These are phyloP conservation scores for Aspergillus puulaauensis DNA, from an alignment of 2,329 filamentous ascomycete species.

Conservation along the genomic window DNA sequence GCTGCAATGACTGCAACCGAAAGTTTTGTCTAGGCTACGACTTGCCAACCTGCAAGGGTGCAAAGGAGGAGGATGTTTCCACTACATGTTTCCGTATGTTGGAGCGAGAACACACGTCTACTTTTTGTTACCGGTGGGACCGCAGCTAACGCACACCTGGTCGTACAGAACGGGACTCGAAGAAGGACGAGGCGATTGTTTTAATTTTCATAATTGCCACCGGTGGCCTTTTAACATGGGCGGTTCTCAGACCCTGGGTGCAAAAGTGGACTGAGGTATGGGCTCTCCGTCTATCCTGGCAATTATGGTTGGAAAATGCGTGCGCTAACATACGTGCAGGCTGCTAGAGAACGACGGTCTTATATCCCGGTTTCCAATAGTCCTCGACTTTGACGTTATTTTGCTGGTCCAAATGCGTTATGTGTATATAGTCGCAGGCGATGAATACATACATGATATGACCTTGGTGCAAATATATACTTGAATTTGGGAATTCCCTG, in stretches of 20 bases:
- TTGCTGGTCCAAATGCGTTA: not conserved
- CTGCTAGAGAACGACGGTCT: constrained; percentile 48
- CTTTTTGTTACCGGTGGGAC: not conserved
- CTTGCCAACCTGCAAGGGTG: constrained; percentile 60
- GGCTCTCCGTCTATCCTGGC: not conserved
- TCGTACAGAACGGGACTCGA: constrained; percentile 60
- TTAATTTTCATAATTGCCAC: constrained; percentile 66
- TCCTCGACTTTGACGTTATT: constrained; percentile 12
- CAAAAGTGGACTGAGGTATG: constrained; percentile 55
- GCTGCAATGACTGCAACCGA: constrained; percentile 67
- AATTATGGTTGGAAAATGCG: not conserved
- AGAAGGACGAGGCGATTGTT: constrained; percentile 66
- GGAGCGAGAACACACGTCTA: not conserved
- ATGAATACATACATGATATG: not conserved
- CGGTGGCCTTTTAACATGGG: constrained; percentile 60
- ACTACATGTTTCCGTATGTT: constrained; percentile 64
- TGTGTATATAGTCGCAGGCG: constrained; percentile 12
- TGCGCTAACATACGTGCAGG: constrained; percentile 30
- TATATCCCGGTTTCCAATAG: constrained; percentile 52
- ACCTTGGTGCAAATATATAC: not conserved
- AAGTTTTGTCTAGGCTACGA: constrained; percentile 65
- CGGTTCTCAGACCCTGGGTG: constrained; percentile 59
- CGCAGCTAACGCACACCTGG: constrained; percentile 9
- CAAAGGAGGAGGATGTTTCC: constrained; percentile 63
- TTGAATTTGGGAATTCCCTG: not conserved